Evolutionary conservation across 257 asterid genomes (phyloP).

Genomic region (Phtheirospermum japonicum): DNA sequence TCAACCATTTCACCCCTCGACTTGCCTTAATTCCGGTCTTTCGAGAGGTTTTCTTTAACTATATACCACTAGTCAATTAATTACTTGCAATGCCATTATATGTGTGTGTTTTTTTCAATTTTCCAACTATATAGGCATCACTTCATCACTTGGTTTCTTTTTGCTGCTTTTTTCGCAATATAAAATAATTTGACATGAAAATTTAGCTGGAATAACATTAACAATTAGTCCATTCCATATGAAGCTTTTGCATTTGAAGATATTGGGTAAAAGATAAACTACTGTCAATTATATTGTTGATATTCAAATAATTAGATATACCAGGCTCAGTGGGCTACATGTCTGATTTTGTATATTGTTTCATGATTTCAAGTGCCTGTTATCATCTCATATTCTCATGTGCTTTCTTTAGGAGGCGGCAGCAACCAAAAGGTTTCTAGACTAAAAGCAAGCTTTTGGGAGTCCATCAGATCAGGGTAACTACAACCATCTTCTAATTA

Average conservation of each 20-base stretch:
- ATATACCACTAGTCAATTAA: not conserved
- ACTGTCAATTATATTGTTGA: too few species aligned
- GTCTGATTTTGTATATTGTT: not conserved
- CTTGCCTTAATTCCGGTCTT: conserved; percentile 22
- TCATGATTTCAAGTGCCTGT: conserved; percentile 5
- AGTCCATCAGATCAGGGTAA: conserved; percentile 94
- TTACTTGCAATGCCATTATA: too few species aligned
- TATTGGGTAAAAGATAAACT: too few species aligned
- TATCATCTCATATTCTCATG: not conserved
- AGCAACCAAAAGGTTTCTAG: conserved; percentile 43
- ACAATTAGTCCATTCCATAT: not conserved
- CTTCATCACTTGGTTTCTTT: conserved; percentile 1
- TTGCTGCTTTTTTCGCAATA: not conserved
- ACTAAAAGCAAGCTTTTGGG: conserved; percentile 82
- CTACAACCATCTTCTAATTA: conserved; percentile 10
- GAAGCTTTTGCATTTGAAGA: not conserved
- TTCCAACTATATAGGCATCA: not conserved
- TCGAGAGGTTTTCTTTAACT: conserved; percentile 23
- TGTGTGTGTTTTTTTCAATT: not conserved
- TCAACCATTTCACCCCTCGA: conserved; percentile 24
- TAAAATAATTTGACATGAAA: too few species aligned
- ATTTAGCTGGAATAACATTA: too few species aligned
- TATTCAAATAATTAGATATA: too few species aligned
- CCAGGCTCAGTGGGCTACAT: too few species aligned
- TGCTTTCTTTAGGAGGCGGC: conserved; percentile 46